These are phyloP conservation scores for Brachypodium distachyon DNA, from an alignment of 202 grass and related monocot genomes.

Conservation along the genomic window DNA sequence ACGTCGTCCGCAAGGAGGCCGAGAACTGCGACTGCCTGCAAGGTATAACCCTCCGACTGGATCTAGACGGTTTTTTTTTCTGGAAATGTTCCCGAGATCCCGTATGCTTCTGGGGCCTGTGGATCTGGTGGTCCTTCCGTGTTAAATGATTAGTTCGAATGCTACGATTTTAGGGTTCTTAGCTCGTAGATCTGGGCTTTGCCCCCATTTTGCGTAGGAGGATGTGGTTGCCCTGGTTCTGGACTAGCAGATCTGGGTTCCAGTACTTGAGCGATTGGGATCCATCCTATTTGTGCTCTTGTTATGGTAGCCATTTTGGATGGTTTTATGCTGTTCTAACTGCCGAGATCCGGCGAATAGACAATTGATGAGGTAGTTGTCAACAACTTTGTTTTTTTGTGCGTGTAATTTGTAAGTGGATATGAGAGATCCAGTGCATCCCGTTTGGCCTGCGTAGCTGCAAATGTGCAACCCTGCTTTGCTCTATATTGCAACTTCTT, in stretches of 20 bases:
- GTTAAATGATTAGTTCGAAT: neutral
- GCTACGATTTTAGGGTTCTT: neutral
- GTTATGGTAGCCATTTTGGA: neutral
- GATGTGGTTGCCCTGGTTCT: neutral
- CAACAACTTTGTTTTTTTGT: neutral
- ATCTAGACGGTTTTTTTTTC: neutral
- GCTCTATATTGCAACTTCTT: no score
- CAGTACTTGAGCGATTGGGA: neutral
- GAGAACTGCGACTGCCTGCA: constrained; percentile 78
- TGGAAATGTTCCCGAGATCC: neutral
- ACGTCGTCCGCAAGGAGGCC: constrained; percentile 58
- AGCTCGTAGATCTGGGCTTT: constrained; percentile 4
- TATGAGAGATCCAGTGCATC: neutral
- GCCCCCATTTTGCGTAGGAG: neutral
- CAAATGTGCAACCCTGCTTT: no score
- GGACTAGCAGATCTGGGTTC: neutral
- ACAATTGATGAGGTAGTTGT: neutral
- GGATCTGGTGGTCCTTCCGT: neutral
- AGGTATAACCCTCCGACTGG: constrained; percentile 27
- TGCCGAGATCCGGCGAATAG: neutral
- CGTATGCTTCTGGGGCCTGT: neutral
- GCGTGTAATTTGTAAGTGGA: neutral
- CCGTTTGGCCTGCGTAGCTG: neutral
- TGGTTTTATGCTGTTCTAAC: neutral
- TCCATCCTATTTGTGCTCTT: neutral